A percentile compares a stretch with the other conserved stretches of the same genome.
Evolutionary conservation across 805 yeast genomes (phyloP).

Genomic region (Monosporozyma aerobia): DNA sequence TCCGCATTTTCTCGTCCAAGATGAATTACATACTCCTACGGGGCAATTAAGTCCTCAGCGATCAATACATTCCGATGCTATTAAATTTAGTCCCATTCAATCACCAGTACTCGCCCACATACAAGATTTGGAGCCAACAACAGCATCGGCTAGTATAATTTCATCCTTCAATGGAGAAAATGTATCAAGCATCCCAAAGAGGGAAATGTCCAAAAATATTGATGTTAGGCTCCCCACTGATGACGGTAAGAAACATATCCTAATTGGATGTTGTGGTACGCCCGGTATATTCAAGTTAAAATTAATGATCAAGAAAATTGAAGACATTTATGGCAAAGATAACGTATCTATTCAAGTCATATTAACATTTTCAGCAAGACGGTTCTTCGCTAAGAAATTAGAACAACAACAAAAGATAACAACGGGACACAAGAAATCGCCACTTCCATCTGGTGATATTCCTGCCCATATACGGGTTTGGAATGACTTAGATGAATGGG

Average conservation of each 20-base stretch:
- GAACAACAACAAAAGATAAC: constrained; percentile 1
- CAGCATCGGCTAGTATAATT: background rate
- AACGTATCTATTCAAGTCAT: constrained; percentile 78
- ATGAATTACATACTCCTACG: constrained; percentile 17
- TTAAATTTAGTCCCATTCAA: background rate
- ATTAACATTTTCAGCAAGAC: constrained; percentile 77
- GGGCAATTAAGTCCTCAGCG: constrained; percentile 11
- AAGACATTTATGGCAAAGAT: constrained; percentile 66
- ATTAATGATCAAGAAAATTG: constrained; percentile 66
- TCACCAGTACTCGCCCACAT: background rate
- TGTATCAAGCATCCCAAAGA: constrained; percentile 15
- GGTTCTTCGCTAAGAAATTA: constrained; percentile 36
- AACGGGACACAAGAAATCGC: constrained; percentile 19
- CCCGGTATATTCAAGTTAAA: constrained; percentile 78
- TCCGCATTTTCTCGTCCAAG: constrained; percentile 53
- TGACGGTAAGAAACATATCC: constrained; percentile 79
- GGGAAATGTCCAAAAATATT: constrained; percentile 39
- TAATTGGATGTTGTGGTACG: constrained; percentile 84
- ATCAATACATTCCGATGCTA: background rate
- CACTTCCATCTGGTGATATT: constrained; percentile 38
- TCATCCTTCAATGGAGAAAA: background rate
- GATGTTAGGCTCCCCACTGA: constrained; percentile 66
- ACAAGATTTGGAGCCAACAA: background rate
- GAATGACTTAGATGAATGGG: constrained; percentile 95
- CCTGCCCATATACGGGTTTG: constrained; percentile 73